These are phyloP conservation scores for Hortiboletus rubellus DNA, from an alignment of 1,284 basidiomycete genomes.

Conservation along the genomic window DNA sequence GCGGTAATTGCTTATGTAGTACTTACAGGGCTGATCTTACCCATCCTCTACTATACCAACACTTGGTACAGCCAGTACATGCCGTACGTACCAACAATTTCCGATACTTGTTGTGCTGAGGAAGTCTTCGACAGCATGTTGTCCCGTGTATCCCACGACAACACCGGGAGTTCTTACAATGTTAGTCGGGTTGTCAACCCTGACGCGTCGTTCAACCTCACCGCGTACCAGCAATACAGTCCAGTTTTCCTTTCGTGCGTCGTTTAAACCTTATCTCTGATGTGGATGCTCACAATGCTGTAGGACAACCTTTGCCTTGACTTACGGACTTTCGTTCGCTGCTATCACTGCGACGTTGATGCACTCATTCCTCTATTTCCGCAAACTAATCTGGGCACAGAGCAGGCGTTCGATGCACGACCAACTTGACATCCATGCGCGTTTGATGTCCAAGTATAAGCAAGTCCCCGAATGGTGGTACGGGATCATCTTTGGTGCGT, in stretches of 20 bases:
- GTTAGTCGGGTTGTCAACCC: conserved; percentile 61
- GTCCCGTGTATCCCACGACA: conserved; percentile 57
- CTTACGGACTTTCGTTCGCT: conserved; percentile 72
- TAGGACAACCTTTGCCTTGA: conserved; percentile 55
- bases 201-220: conserved; percentile 58
- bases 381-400: conserved; percentile 61
- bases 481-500: conserved; percentile 44
- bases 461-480: conserved; percentile 78
- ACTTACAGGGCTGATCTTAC: conserved; percentile 57
- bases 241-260: conserved; percentile 77
- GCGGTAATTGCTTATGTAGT: neutral
- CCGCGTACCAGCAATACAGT: conserved; percentile 76
- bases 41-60: conserved; percentile 65
- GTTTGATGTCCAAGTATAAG: conserved; percentile 69
- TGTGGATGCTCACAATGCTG: neutral
- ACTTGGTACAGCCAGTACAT: conserved; percentile 62
- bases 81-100: conserved; percentile 34
- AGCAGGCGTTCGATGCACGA: conserved; percentile 54
- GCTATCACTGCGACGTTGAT: conserved; percentile 66
- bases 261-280: too few relatives aligned
- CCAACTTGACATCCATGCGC: conserved; percentile 72
- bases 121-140: conserved; percentile 42
- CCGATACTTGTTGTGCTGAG: neutral
- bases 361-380: conserved; percentile 69
- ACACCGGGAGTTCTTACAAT: conserved; percentile 68